A percentile compares a stretch with the other conserved stretches of the same genome.
phyloP scores from a whole-genome alignment of 371 early-diverging fungal species.

The Mucor sp. region DNA sequence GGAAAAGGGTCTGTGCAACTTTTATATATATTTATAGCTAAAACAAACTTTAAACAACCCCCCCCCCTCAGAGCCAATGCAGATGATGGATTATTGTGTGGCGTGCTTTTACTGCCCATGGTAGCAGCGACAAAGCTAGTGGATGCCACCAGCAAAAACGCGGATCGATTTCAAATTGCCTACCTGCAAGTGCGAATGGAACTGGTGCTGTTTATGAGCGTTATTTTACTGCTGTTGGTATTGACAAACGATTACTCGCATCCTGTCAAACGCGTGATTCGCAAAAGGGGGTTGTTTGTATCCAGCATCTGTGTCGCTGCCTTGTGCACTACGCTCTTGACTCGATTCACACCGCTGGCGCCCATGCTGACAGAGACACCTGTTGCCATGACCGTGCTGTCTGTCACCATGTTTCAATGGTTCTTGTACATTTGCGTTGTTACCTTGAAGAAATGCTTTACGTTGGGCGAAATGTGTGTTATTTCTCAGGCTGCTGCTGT shows the following conservation, averaged over 20 bases:
- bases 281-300: constrained; percentile 44
- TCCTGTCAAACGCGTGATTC: constrained; percentile 36
- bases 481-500: constrained; percentile 63
- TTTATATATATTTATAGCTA: too few species aligned
- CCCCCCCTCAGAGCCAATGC: constrained; percentile 49
- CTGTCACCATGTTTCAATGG: constrained; percentile 43
- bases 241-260: constrained; percentile 31
- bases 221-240: constrained; percentile 29
- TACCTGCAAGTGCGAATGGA: constrained; percentile 39
- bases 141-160: constrained; percentile 18
- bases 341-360: constrained; percentile 24
- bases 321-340: constrained; percentile 32
- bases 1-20: too few species aligned
- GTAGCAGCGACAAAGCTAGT: constrained; percentile 40
- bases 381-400: constrained; percentile 26
- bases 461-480: constrained; percentile 70
- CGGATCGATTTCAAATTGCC: constrained; percentile 20
- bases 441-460: constrained; percentile 58
- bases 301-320: constrained; percentile 36
- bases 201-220: constrained; percentile 35
- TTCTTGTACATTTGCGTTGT: constrained; percentile 46
- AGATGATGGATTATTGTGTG: constrained; percentile 51
- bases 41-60: too few species aligned
- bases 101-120: constrained; percentile 43
- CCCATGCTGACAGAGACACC: constrained; percentile 31